Evolutionary conservation across 371 early-diverging fungal genomes (phyloP).

Genomic region (Globomyces sp.): DNA sequence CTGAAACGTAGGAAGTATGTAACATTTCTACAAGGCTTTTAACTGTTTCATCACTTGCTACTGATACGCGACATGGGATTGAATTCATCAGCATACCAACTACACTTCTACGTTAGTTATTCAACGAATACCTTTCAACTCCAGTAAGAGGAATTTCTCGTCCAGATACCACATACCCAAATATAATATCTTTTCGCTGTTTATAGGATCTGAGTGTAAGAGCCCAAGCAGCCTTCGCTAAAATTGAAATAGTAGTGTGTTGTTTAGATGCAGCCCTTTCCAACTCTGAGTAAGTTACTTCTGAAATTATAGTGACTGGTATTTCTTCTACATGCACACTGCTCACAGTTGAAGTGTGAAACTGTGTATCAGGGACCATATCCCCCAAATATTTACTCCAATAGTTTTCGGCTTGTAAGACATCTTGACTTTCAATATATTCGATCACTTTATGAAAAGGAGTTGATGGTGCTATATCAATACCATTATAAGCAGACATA

Average conservation of each 20-base stretch:
- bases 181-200: slow-evolving; percentile 25
- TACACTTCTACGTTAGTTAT: slow-evolving; percentile 9
- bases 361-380: not conserved
- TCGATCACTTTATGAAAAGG: not conserved
- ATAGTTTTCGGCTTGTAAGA: not conserved
- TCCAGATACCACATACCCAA: slow-evolving; percentile 31
- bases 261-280: not conserved
- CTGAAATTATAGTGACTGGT: no score
- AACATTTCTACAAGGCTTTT: not conserved
- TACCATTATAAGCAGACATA: no score
- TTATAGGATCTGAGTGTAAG: slow-evolving; percentile 19
- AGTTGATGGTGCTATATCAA: not conserved
- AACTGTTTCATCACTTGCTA: not conserved
- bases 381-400: slow-evolving; percentile 16
- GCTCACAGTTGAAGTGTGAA: no score
- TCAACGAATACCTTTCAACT: slow-evolving; percentile 20
- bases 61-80: not conserved
- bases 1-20: not conserved
- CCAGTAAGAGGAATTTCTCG: slow-evolving; percentile 22
- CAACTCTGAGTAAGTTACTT: not conserved
- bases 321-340: no score
- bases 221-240: slow-evolving; percentile 31
- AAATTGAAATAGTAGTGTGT: slow-evolving; percentile 19
- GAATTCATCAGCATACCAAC: slow-evolving; percentile 19
- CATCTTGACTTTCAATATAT: slow-evolving; percentile 5